Evolutionary conservation across 2,329 filamentous ascomycete genomes (phyloP), one percentile per base, ranked within the genome.

Genomic region (Xylariales sp.): DNA sequence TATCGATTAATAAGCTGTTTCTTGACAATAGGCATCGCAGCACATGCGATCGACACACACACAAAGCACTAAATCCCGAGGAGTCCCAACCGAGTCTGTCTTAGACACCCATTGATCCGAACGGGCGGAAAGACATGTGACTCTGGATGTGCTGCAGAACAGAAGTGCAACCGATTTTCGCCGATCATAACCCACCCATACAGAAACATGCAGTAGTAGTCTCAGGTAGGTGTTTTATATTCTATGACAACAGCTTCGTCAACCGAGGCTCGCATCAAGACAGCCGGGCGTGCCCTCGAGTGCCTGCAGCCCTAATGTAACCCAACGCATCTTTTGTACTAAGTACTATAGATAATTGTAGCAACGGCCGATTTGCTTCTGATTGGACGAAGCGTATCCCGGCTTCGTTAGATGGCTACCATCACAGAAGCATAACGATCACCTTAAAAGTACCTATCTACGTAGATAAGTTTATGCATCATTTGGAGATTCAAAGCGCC

Each of bases 231-330:
- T 18, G 16, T n/a, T 16, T 2, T 46, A 7, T 46, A 7, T 46
- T 46, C 16, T 46, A n/a, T 46, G 43, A 2, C 43, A 46, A 46
- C 8, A 8, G 16, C 43, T n/a, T n/a, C 43, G 3, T 49, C n/a
- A 39, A 63, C 50, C 59, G 59, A 62, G 59, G 43, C n/a, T 43
- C 39, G 18, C 23, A 9, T 53, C 8, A 10, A 30, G 32, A 32
- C 23, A 50, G 6, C 23, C 30, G 30, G 9, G n/a, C 30, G 9
- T 36, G 30, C 36, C 36, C 36, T 39, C 6, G 36, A 39, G 36
- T 10, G 8, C 32, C 50, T 36, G 50, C 50, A 54, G 50, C 48
- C 46, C 46, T 18, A 10, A 49, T 39, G 18, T 43, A 30, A 34
- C 43, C 43, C 23, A 39, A 63, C 50, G 32, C 9, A 50, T 45